These are phyloP conservation scores for Rhodomyrtus tomentosa DNA, from an alignment of 345 rosid genomes.

Conservation along the genomic window DNA sequence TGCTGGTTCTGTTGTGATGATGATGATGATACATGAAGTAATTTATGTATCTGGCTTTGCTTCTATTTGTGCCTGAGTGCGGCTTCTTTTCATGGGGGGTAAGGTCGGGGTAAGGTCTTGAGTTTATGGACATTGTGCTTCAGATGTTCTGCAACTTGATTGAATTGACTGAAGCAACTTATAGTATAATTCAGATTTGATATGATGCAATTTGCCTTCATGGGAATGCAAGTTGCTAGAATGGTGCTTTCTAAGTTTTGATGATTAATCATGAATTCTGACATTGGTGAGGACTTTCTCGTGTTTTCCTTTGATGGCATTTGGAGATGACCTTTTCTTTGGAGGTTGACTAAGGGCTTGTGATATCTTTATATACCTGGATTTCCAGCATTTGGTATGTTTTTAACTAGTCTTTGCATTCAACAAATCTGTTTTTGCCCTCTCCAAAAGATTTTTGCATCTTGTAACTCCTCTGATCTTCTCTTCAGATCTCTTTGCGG, in stretches of 20 bases:
- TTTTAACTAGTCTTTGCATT: neutral
- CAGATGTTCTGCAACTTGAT: neutral
- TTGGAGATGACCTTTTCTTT: neutral
- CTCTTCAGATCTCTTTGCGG: neutral
- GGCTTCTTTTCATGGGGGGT: neutral
- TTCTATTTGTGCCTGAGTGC: neutral
- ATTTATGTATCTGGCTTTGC: neutral
- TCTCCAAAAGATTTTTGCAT: neutral
- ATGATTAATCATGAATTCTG: neutral
- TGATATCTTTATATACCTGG: neutral
- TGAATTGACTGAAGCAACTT: neutral
- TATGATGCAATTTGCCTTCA: neutral
- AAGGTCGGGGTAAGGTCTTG: too few relatives aligned
- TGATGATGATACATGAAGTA: neutral
- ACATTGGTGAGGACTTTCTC: neutral
- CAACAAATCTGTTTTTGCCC: neutral
- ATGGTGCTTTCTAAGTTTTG: neutral
- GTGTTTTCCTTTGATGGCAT: neutral
- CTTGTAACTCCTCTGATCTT: neutral
- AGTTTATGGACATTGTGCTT: neutral
- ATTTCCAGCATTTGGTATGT: neutral
- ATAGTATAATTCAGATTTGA: neutral
- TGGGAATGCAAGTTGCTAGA: neutral
- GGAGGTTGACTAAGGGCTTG: neutral
- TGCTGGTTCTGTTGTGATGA: neutral